A percentile compares a stretch with the other conserved stretches of the same genome.
phyloP scores from a whole-genome alignment of 2,329 filamentous ascomycete species.

The Cladophialophora bantiana region DNA sequence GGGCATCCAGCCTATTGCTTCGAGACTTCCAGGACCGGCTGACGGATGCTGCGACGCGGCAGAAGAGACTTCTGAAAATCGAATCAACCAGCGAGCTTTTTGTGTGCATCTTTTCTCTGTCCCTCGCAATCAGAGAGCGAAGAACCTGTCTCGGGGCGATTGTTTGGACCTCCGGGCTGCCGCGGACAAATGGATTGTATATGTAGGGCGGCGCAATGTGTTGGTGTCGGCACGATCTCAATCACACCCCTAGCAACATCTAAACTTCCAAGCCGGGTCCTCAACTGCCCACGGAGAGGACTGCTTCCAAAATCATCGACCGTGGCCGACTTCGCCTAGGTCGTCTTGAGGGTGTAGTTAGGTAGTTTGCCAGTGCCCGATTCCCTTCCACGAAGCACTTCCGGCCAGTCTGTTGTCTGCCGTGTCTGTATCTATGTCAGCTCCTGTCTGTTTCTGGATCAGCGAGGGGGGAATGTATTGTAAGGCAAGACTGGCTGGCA shows the following conservation, averaged over 20 bases:
- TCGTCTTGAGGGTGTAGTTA: slow-evolving; percentile 38
- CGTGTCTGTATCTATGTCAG: too few relatives aligned
- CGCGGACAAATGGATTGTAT: not conserved
- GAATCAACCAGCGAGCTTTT: slow-evolving; percentile 56
- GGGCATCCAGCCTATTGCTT: not conserved
- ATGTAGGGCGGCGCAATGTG: not conserved
- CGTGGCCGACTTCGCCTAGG: not conserved
- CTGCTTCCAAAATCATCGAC: not conserved
- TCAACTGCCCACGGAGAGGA: not conserved
- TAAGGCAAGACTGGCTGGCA: too few relatives aligned
- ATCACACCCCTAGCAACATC: slow-evolving; percentile 17
- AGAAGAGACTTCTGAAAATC: slow-evolving; percentile 53
- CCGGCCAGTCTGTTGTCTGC: too few relatives aligned
- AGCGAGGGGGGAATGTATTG: too few relatives aligned
- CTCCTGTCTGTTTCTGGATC: too few relatives aligned
- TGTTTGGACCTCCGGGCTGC: not conserved
- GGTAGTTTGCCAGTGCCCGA: too few relatives aligned
- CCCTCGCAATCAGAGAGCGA: not conserved
- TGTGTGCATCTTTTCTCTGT: slow-evolving; percentile 44
- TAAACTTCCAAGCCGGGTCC: not conserved
- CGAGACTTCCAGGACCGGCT: slow-evolving; percentile 12
- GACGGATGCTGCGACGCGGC: slow-evolving; percentile 51
- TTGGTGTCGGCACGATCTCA: not conserved
- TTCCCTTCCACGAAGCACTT: too few relatives aligned
- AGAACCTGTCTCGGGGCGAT: not conserved